A percentile compares a stretch with the other conserved stretches of the same genome.
phyloP scores from a whole-genome alignment of 225 moss, liverwort and hornwort genomes.

The Pseudoscleropodium purum region DNA sequence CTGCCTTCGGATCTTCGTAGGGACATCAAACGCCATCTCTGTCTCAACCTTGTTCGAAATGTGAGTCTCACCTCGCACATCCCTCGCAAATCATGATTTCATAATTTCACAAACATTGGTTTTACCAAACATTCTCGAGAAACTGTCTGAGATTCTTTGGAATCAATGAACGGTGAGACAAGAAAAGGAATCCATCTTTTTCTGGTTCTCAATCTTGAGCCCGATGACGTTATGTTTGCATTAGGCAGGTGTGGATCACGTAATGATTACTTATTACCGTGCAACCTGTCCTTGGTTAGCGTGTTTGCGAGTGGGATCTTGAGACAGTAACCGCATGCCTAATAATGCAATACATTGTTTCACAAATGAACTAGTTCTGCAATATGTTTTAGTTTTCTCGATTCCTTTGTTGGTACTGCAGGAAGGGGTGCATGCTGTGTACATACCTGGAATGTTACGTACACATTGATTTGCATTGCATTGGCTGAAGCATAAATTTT shows the following conservation, averaged over 20 bases:
- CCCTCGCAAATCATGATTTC: not conserved
- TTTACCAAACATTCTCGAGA: not conserved
- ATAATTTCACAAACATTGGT: not conserved
- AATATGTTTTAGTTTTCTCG: not conserved
- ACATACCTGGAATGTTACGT: not conserved
- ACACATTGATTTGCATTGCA: not conserved
- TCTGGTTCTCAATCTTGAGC: not conserved
- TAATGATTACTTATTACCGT: not conserved
- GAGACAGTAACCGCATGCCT: not conserved
- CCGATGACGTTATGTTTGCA: not conserved
- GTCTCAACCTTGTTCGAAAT: constrained; percentile 35
- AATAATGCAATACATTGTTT: not conserved
- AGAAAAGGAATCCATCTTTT: not conserved
- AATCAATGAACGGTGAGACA: not conserved
- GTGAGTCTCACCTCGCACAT: not conserved
- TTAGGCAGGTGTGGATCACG: not conserved
- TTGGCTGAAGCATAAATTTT: not conserved
- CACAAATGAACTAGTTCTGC: not conserved
- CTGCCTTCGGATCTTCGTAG: constrained; percentile 39
- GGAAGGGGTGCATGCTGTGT: not conserved
- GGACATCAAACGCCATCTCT: constrained; percentile 45
- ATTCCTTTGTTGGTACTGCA: not conserved
- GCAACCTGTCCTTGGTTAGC: not conserved
- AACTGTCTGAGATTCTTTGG: not conserved
- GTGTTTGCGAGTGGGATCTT: not conserved